Evolutionary conservation across 1,284 basidiomycete species (phyloP), one percentile per base, ranked within the genome.

Genomic region (Leccinum fallax): DNA sequence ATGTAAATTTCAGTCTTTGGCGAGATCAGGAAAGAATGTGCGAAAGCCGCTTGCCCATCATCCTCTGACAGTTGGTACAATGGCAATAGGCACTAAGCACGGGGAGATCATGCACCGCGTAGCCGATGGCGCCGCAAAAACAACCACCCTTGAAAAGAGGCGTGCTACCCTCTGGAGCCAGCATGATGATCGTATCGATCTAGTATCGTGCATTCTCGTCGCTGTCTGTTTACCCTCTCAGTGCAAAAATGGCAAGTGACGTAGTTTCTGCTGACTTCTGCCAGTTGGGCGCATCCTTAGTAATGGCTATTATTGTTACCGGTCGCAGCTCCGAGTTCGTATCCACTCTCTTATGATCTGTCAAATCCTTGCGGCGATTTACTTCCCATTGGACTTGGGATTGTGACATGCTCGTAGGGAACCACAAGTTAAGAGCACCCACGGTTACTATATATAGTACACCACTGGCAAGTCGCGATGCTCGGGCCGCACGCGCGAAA

Each of bases 81-180:
- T 88, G 87, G 62, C 86, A 88, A 68, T 84, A 89, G 6, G 83
- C 85, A 64, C 81, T 83, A 38, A 85, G 73, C 8, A 82, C 63
- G 0, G 87, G 85, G 40, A 69, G 71, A 2, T 82, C 82, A 19
- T 69, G 72, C 1, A 85, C 76, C 56, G 76, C 61, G 63, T 83
- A 87, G 1, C 80, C 71, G 3, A 82, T 74, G 5, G 74, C 65
- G 9, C 80, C 78, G 65, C 87, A 89, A 68, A 83, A 87, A 69
- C 87, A 89, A 34, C 74, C 69, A 57, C 84, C 85, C 61, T 70
- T 68, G 58, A 73, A 63, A 38, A 68, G 56, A 53, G 60, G 60
- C 7, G 30, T 6, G 28, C 38, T 16, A 13, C 53, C 65, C 49
- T 65, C 63, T 9, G 66, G 65, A 15, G 36, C 62, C n/a, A 46